Percentiles rank a stretch among this genome's conserved stretches.
These are phyloP conservation scores for Fusarium proliferatum DNA, from an alignment of 2,329 filamentous ascomycete species.

Conservation along the genomic window DNA sequence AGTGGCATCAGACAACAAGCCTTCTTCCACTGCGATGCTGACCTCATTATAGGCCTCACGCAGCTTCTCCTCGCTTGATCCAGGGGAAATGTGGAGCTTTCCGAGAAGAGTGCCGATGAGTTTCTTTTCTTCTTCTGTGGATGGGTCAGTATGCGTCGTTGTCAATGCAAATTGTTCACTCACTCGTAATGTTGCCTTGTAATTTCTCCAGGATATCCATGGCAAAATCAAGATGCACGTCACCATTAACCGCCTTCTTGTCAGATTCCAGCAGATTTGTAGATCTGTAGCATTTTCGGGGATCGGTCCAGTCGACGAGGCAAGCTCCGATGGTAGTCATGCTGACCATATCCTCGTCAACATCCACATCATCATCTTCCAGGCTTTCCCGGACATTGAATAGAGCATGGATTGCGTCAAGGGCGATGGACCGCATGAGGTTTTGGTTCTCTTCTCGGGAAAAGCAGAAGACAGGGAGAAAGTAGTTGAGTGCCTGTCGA, in stretches of 20 bases:
- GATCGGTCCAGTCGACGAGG: slow-evolving; percentile 94
- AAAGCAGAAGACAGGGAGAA: slow-evolving; percentile 94
- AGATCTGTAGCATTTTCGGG: slow-evolving; percentile 76
- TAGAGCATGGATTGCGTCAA: slow-evolving; percentile 80
- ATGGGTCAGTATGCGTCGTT: slow-evolving; percentile 43
- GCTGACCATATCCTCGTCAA: slow-evolving; percentile 81
- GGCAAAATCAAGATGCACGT: slow-evolving; percentile 84
- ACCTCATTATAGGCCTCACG: slow-evolving; percentile 68
- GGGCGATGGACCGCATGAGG: slow-evolving; percentile 79
- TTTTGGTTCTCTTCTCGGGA: slow-evolving; percentile 84
- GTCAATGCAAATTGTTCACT: slow-evolving; percentile 48
- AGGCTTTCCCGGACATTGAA: slow-evolving; percentile 77
- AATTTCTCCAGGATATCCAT: slow-evolving; percentile 81
- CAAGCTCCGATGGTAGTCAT: slow-evolving; percentile 83
- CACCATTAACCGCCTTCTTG: slow-evolving; percentile 75
- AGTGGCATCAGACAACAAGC: slow-evolving; percentile 68
- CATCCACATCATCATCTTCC: slow-evolving; percentile 80
- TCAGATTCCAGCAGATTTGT: slow-evolving; percentile 63
- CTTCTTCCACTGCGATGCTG: slow-evolving; percentile 71
- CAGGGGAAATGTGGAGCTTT: slow-evolving; percentile 82
- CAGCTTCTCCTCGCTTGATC: slow-evolving; percentile 69
- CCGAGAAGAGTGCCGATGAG: slow-evolving; percentile 79
- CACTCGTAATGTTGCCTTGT: slow-evolving; percentile 74
- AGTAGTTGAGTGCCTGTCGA: slow-evolving; percentile 89
- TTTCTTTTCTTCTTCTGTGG: slow-evolving; percentile 85